Evolutionary conservation across 208 protist genomes (phyloP).

Genomic region (Acanthamoeba triangularis): DNA sequence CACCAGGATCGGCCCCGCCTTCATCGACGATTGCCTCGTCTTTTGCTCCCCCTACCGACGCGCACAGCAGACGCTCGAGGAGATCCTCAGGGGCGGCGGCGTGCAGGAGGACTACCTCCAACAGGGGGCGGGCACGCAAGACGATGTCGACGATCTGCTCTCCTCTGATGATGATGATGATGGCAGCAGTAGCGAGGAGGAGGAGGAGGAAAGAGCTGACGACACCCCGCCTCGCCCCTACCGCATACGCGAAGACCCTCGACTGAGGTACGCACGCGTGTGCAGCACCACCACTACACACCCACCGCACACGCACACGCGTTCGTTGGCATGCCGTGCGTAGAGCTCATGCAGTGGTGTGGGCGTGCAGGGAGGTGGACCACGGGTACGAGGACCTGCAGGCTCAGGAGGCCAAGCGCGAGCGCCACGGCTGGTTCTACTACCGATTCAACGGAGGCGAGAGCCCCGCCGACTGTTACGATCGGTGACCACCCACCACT

Average conservation of each 20-base stretch:
- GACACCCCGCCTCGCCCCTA: background rate
- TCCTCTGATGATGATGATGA: background rate
- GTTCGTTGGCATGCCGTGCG: background rate
- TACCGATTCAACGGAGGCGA: constrained; percentile 43
- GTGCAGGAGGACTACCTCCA: background rate
- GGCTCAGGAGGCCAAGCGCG: constrained; percentile 51
- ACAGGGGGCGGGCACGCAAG: background rate
- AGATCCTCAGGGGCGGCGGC: constrained; percentile 11
- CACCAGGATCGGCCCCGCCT: background rate
- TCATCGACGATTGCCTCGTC: constrained; percentile 40
- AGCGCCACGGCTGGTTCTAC: constrained; percentile 54
- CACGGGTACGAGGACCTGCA: constrained; percentile 57
- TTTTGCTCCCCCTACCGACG: constrained; percentile 45
- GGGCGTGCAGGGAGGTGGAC: background rate
- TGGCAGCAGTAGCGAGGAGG: background rate
- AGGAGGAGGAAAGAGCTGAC: background rate
- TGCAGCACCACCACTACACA: background rate
- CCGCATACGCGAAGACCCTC: constrained; percentile 51
- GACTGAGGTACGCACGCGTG: background rate
- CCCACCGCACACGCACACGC: background rate
- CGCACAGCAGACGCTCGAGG: constrained; percentile 25
- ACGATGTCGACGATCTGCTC: background rate
- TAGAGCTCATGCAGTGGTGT: background rate
- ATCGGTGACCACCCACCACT: background rate
- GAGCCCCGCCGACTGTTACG: constrained; percentile 52